Conservation (phyloP, 306 rosid genomes). For the Corylus heterophylla region DNA sequence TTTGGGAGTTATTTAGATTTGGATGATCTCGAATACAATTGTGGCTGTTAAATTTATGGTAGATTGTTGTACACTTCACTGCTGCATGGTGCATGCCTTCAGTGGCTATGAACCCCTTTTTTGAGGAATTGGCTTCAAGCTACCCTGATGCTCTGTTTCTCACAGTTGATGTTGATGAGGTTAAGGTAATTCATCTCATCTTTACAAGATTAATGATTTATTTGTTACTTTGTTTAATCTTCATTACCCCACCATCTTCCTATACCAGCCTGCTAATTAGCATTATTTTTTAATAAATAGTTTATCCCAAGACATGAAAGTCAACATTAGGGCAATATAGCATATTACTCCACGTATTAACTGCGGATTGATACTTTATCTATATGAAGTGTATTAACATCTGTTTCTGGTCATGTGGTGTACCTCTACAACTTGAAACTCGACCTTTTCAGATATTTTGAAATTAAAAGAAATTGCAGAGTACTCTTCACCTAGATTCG, state of each 20-base stretch:
- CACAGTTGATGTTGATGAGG: slow-evolving; percentile 87
- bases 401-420: neutral
- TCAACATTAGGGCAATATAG: too few species aligned
- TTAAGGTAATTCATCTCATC: slow-evolving; percentile 56
- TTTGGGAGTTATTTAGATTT: neutral
- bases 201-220: neutral
- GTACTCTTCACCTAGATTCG: neutral
- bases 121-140: slow-evolving; percentile 69
- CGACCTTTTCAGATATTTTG: neutral
- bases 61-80: slow-evolving; percentile 85
- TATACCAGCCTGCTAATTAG: too few species aligned
- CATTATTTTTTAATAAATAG: too few species aligned
- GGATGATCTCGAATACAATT: neutral
- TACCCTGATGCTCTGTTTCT: slow-evolving; percentile 73
- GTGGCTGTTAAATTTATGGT: slow-evolving; percentile 13
- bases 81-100: slow-evolving; percentile 99
- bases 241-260: too few species aligned
- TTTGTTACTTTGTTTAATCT: neutral
- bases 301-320: neutral
- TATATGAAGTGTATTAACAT: neutral
- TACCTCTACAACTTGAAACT: neutral
- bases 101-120: slow-evolving; percentile 74
- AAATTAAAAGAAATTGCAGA: neutral
- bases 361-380: neutral
- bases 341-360: neutral